A percentile compares a stretch with the other conserved stretches of the same genome.
Conservation (phyloP, 2,329 filamentous ascomycete genomes). For the Colletotrichum sp. region DNA sequence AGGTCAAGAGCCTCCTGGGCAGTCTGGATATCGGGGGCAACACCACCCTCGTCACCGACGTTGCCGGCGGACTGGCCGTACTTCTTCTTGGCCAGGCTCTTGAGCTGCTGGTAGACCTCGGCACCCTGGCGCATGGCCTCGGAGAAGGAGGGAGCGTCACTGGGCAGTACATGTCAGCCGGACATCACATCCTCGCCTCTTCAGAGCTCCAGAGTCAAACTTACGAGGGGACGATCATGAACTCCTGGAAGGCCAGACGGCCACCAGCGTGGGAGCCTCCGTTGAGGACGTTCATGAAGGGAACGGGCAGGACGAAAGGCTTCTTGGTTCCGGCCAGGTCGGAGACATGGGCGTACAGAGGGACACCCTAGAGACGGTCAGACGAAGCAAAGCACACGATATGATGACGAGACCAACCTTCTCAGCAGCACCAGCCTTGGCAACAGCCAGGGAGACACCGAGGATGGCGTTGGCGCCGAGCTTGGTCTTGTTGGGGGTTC, state of each 20-base stretch:
- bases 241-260: constrained; percentile 93
- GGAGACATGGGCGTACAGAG: constrained; percentile 87
- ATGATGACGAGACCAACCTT: constrained; percentile 56
- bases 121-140: constrained; percentile 96
- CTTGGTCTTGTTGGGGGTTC: constrained; percentile 85
- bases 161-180: constrained; percentile 33
- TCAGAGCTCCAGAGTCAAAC: constrained; percentile 31
- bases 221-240: constrained; percentile 90
- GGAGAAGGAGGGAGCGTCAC: constrained; percentile 85
- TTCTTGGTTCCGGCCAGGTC: constrained; percentile 90
- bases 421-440: constrained; percentile 88
- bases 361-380: constrained; percentile 62
- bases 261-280: constrained; percentile 94
- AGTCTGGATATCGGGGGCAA: constrained; percentile 98
- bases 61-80: constrained; percentile 99
- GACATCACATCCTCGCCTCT: too few species aligned
- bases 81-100: constrained; percentile 97
- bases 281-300: constrained; percentile 94
- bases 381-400: background rate
- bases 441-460: constrained; percentile 82
- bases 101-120: constrained; percentile 98
- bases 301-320: constrained; percentile 87
- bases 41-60: constrained; percentile 99
- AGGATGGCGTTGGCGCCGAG: constrained; percentile 89
- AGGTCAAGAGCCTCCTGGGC: constrained; percentile 96